Base-by-base conservation (phyloP, 1,139 yeast species). In the Groenewaldozyma sp. region DNA sequence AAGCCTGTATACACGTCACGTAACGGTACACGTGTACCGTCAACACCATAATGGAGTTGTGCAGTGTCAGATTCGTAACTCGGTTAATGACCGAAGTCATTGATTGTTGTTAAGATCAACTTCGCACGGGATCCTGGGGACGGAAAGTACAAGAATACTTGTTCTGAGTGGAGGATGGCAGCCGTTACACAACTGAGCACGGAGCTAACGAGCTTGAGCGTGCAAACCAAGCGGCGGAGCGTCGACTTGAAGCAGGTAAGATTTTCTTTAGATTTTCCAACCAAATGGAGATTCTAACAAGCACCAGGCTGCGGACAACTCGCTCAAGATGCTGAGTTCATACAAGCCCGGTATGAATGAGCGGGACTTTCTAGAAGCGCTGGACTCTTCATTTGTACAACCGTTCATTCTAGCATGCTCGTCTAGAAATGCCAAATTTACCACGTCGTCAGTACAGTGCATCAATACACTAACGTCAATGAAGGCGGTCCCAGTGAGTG, bases 391-490 rank as follows among this genome's bases (percentile, higher is more conserved):
- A 31, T 71, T 86, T 45, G 68, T 79, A 5, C 63, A 68, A 2
- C 96, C 97, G 0, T 80, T 86, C 46, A 60, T 82, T 14, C 57
- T 78, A 33, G 80, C 95, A 0, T 80, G 94, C 52, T 71, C 77
- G 17, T 73, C 91, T 0, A 74, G 83, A 36, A 83, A 82, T 56
- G 78, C 81, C 9, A 84, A 84, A 56, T 70, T 82, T 47, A 76
- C 81, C 28, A 70, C 82, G 2, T 67, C 79, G 9, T 78, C 95
- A 0, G 68, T 87, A 36, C 87, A 82, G 44, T 72, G 82, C 31
- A 61, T 86, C 16, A 81, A 79, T 44, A 68, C 70, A 24, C 63
- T 86, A 40, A 73, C 82, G 18, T 60, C 69, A 16, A 54, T 64
- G 10, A 61, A 64, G 17, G 71, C 74, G 2, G 58, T 88, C 9